Percentiles rank a stretch among this genome's conserved stretches.
These are phyloP conservation scores for Crataegus laevigata DNA, from an alignment of 306 rosid genomes.

Conservation along the genomic window DNA sequence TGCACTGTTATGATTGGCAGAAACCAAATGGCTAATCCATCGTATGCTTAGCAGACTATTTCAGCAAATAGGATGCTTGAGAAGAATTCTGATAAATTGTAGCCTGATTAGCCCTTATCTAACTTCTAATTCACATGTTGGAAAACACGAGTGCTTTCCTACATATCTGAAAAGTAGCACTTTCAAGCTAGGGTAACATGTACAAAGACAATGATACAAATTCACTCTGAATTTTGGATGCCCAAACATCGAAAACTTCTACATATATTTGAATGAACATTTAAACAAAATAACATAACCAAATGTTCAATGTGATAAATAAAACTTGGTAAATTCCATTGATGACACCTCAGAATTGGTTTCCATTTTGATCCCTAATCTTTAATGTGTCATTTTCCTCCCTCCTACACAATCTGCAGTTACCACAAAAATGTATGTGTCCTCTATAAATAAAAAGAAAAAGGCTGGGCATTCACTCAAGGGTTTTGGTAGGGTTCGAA, in stretches of 20 bases:
- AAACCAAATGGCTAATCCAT: too few relatives aligned
- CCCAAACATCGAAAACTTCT: background rate
- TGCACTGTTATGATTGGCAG: too few relatives aligned
- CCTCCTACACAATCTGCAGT: background rate
- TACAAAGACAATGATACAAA: background rate
- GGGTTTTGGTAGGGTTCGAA: background rate
- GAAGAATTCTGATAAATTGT: background rate
- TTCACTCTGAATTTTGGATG: background rate
- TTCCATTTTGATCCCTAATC: background rate
- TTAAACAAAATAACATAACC: background rate
- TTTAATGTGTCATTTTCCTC: too few relatives aligned
- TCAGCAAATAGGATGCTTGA: too few relatives aligned
- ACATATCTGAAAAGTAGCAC: background rate
- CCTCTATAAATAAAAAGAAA: background rate
- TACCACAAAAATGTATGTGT: background rate
- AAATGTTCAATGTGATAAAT: background rate
- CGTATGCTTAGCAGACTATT: too few relatives aligned
- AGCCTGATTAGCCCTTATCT: background rate
- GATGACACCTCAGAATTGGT: background rate
- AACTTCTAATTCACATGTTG: background rate
- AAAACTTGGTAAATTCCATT: background rate
- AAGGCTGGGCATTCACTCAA: background rate
- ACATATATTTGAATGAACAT: background rate
- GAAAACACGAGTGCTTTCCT: background rate
- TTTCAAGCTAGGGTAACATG: background rate